A percentile compares a stretch with the other conserved stretches of the same genome.
Conservation (phyloP, 202 grass and related monocot species). For the Setaria italica region DNA sequence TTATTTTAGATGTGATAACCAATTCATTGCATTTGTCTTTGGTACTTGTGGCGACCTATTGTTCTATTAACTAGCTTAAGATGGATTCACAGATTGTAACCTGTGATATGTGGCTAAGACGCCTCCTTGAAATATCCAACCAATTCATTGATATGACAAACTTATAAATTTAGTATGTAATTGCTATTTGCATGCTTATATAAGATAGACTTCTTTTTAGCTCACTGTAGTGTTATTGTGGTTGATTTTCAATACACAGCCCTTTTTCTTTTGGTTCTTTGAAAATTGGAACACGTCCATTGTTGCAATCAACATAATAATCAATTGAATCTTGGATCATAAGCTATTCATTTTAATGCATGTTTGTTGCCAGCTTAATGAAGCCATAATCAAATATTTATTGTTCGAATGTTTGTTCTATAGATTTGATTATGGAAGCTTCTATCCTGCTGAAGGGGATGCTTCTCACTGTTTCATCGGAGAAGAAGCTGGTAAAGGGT, state of each 20-base stretch:
- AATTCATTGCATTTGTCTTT: background rate
- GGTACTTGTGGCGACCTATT: no score
- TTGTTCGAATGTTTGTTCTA: conserved; percentile 44
- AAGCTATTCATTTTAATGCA: conserved; percentile 9
- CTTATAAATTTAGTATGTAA: background rate
- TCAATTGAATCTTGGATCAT: background rate
- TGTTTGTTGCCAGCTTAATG: conserved; percentile 14
- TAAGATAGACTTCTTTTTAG: background rate
- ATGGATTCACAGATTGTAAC: background rate
- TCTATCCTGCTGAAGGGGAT: conserved; percentile 81
- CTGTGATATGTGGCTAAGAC: background rate
- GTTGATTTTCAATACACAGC: conserved; percentile 23
- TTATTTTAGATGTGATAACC: background rate
- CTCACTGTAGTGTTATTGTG: background rate
- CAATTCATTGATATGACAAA: background rate
- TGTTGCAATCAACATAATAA: background rate
- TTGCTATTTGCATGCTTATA: background rate
- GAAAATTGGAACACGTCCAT: background rate
- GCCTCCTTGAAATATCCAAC: background rate
- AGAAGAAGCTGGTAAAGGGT: conserved; percentile 85
- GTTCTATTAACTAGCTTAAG: conserved; percentile 19
- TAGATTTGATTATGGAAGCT: conserved; percentile 91
- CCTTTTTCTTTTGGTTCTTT: background rate
- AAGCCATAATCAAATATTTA: background rate
- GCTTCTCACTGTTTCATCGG: conserved; percentile 85